Evolutionary conservation across 2,329 filamentous ascomycete genomes (phyloP).

Genomic region (Tolypocladium sp.): DNA sequence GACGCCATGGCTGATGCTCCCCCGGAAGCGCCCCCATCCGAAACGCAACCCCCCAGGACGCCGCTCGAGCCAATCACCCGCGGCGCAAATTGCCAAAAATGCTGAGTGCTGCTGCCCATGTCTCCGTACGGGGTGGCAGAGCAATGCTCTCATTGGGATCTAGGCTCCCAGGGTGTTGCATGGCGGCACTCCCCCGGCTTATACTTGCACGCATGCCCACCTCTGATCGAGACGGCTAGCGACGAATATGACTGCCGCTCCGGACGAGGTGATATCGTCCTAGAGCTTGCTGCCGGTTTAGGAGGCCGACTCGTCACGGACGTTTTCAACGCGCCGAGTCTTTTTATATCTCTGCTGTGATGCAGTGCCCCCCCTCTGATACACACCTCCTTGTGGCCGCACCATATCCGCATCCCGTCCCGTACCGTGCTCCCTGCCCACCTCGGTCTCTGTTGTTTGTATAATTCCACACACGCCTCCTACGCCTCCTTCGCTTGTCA

Average conservation of each 20-base stretch:
- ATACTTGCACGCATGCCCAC: too few species aligned
- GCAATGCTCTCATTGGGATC: background rate
- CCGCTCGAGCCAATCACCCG: background rate
- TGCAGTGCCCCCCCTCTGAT: background rate
- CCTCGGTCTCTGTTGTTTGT: too few species aligned
- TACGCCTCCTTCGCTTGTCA: background rate
- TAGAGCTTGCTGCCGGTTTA: background rate
- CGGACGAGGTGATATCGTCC: background rate
- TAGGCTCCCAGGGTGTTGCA: too few species aligned
- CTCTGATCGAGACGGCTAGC: background rate
- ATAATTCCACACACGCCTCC: background rate
- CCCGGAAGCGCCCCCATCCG: background rate
- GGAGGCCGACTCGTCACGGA: background rate
- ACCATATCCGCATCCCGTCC: background rate
- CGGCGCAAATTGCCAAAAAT: background rate
- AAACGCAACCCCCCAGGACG: background rate
- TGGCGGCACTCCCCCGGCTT: background rate
- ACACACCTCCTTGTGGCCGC: background rate
- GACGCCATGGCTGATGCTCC: background rate
- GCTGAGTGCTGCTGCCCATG: background rate
- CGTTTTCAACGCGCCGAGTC: background rate
- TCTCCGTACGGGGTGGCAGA: background rate
- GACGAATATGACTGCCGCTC: background rate
- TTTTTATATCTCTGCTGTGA: background rate
- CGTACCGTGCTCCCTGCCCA: background rate